Base-by-base conservation (phyloP, 2,329 filamentous ascomycete species). In the Monilinia laxa region DNA sequence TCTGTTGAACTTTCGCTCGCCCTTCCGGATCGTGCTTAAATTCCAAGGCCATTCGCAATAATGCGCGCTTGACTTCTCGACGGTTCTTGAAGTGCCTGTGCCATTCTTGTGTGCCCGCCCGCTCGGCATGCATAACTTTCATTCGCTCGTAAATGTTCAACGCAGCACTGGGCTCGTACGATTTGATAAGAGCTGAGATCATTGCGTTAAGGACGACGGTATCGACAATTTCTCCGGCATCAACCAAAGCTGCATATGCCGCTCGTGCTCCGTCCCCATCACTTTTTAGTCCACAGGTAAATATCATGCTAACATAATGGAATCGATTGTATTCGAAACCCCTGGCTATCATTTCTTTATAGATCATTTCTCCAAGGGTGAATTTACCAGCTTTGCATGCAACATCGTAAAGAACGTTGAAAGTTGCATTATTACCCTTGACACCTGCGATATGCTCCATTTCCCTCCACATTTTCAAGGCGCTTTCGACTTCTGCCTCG, bases 331-430 rank as follows among this genome's bases (percentile, higher is more conserved):
- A 88, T 16, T 81, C 77, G 63, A 94, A 80, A 0, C 85, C 84
- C 40, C 95, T 88, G 18, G 77, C 80, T 60, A 84, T 81, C 88
- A 98, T 93, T 79, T 98, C 93, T 66, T 86, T 83, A 72, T 93
- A 87, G 14, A 98, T 85, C 80, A 92, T 91, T 73, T 97, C 91
- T 4, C 93, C 93, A 28, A 98, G 85, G 0, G 82, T 81, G 71
- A 90, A 96, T 74, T 96, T 95, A 51, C 91, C 90, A 0, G 92
- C 87, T 77, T 95, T 96, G 71, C 92, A 86, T 1, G 95, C 92
- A 14, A 92, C 85, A 75, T 97, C 91, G 73, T 97, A 97, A 16
- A 99, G 83, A 57, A 97, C 90, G 75, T 95, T 97, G 78, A 99
- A 96, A 0, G 94, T 96, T n/a, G 93, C 89, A 59, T 87, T 83